phyloP scores from a whole-genome alignment of 805 yeast species.

The Lipomyces lipofer region DNA sequence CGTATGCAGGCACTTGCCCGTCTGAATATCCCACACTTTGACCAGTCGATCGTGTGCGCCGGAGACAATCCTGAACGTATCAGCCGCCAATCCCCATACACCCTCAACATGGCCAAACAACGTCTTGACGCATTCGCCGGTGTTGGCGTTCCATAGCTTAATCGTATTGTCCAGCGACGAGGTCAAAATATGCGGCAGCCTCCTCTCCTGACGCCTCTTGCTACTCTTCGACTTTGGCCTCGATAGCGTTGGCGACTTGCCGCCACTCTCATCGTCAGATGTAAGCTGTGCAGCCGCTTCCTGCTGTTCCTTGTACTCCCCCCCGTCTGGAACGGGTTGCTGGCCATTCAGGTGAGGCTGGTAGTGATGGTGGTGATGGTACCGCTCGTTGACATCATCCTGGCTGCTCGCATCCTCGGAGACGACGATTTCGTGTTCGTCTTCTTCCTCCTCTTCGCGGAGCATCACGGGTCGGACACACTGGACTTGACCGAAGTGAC shows the following conservation, averaged over 20 bases:
- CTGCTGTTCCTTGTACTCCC: constrained; percentile 23
- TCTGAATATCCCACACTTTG: constrained; percentile 94
- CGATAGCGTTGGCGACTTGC: constrained; percentile 30
- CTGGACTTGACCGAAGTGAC: constrained; percentile 94
- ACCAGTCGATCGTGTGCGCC: constrained; percentile 92
- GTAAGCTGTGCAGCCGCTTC: constrained; percentile 14
- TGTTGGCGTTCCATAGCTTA: constrained; percentile 89
- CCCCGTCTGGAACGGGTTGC: constrained; percentile 18
- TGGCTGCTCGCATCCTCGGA: constrained; percentile 19
- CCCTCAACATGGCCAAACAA: constrained; percentile 99
- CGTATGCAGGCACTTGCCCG: constrained; percentile 92
- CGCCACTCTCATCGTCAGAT: constrained; percentile 16
- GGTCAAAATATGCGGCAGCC: constrained; percentile 43
- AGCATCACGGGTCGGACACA: constrained; percentile 83
- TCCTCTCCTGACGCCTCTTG: constrained; percentile 12
- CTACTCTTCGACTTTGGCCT: constrained; percentile 5
- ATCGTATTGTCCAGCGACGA: constrained; percentile 95
- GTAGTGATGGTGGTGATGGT: constrained; percentile 19
- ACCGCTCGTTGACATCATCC: constrained; percentile 14
- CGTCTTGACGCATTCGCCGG: constrained; percentile 87
- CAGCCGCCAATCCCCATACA: constrained; percentile 96
- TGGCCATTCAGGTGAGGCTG: constrained; percentile 5
- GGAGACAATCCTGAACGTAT: constrained; percentile 87
- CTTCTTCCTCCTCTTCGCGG: constrained; percentile 50
- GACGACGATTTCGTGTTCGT: too few relatives aligned